A percentile compares a stretch with the other conserved stretches of the same genome.
Conservation (phyloP, 2,329 filamentous ascomycete genomes). For the Xylariomycetidae sp. region DNA sequence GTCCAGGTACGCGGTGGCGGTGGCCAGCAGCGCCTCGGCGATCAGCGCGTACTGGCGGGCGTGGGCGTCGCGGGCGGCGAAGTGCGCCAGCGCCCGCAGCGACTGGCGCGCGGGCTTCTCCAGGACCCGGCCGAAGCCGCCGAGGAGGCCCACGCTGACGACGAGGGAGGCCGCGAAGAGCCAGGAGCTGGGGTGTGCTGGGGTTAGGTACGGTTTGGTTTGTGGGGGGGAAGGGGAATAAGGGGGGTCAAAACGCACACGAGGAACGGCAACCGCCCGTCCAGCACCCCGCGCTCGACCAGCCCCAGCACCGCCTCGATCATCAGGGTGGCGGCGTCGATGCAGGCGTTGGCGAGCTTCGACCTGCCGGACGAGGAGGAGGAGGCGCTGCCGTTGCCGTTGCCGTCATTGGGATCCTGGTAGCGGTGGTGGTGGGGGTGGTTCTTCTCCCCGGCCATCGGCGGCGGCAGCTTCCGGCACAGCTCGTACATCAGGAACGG, state of each 20-base stretch:
- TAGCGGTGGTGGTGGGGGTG: slow-evolving; percentile 11
- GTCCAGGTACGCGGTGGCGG: slow-evolving; percentile 41
- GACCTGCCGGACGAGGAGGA: slow-evolving; percentile 41
- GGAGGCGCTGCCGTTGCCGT: slow-evolving; percentile 3
- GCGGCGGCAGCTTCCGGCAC: slow-evolving; percentile 36
- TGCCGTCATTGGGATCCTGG: slow-evolving; percentile 19
- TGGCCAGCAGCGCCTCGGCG: slow-evolving; percentile 42
- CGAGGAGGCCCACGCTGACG: slow-evolving; percentile 44
- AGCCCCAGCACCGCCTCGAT: slow-evolving; percentile 41
- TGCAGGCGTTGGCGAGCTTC: slow-evolving; percentile 48
- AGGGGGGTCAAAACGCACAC: slow-evolving; percentile 46
- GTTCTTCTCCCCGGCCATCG: no score
- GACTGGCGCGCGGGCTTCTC: slow-evolving; percentile 44
- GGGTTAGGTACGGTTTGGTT: no score
- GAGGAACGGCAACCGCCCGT: slow-evolving; percentile 41
- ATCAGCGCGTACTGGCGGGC: slow-evolving; percentile 48
- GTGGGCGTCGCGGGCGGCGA: slow-evolving; percentile 43
- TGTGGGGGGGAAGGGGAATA: neutral
- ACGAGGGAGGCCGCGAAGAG: slow-evolving; percentile 48
- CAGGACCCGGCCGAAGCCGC: slow-evolving; percentile 45
- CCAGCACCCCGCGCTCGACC: slow-evolving; percentile 35
- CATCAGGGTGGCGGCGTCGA: slow-evolving; percentile 49
- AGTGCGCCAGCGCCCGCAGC: slow-evolving; percentile 42
- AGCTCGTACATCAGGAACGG: slow-evolving; percentile 53
- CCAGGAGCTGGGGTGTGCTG: slow-evolving; percentile 42